These are phyloP conservation scores for Oemleria cerasiformis DNA, from an alignment of 306 rosid genomes.

Conservation along the genomic window DNA sequence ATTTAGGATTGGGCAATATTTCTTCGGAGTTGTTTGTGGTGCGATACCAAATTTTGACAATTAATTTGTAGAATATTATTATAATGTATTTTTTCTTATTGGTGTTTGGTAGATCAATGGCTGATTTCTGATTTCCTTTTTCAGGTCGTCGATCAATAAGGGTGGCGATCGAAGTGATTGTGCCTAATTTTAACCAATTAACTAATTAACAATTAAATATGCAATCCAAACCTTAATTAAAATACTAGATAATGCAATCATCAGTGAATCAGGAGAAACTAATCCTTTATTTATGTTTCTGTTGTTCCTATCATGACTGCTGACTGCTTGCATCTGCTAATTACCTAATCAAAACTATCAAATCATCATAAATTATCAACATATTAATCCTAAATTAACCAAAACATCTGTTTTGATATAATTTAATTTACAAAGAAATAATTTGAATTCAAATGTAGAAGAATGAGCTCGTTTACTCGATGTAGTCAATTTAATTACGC, in stretches of 20 bases:
- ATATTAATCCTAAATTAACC: too few species aligned
- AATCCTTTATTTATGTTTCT: background rate
- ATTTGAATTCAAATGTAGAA: too few species aligned
- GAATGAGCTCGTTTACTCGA: too few species aligned
- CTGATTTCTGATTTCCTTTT: background rate
- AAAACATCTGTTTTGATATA: too few species aligned
- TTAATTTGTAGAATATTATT: background rate
- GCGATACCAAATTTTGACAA: constrained; percentile 13
- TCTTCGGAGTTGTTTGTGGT: constrained; percentile 5
- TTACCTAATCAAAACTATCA: background rate
- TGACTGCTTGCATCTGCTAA: background rate
- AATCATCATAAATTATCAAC: too few species aligned
- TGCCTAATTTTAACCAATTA: background rate
- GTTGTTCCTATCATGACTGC: background rate
- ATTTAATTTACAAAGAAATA: too few species aligned
- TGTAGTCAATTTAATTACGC: too few species aligned
- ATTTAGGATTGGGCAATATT: background rate
- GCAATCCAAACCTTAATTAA: too few species aligned
- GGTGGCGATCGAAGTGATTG: background rate
- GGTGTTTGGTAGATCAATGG: background rate
- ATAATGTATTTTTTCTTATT: background rate
- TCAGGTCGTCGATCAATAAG: background rate
- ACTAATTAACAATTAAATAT: background rate
- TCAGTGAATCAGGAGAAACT: background rate
- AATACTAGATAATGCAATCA: background rate